Evolutionary conservation across 768 basidiomycete species (phyloP).

Genomic region (Mycena venus): DNA sequence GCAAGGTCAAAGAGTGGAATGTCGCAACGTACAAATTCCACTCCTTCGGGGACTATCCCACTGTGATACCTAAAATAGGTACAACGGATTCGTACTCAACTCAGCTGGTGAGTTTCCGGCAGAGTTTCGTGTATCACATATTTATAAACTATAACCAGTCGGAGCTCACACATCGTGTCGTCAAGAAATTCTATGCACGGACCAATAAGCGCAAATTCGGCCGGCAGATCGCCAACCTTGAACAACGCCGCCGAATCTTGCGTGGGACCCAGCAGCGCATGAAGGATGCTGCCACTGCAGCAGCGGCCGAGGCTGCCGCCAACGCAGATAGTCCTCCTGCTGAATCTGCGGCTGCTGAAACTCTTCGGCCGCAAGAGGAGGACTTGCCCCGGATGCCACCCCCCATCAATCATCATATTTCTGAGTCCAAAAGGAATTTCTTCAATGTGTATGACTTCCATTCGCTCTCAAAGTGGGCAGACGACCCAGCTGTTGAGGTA

Average conservation of each 20-base stretch:
- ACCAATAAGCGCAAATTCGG: slow-evolving; percentile 41
- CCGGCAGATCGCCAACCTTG: slow-evolving; percentile 33
- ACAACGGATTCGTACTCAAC: slow-evolving; percentile 44
- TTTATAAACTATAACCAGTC: slow-evolving; percentile 35
- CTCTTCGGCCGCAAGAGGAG: background rate
- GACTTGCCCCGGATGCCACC: background rate
- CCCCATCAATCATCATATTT: background rate
- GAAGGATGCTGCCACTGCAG: background rate
- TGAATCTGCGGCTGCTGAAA: background rate
- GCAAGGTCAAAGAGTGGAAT: slow-evolving; percentile 23
- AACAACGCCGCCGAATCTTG: background rate
- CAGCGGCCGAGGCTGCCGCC: background rate
- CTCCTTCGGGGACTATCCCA: slow-evolving; percentile 36
- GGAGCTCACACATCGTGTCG: slow-evolving; percentile 44
- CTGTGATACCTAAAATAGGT: slow-evolving; percentile 20
- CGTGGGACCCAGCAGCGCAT: background rate
- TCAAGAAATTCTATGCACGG: slow-evolving; percentile 44
- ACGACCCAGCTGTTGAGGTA: background rate
- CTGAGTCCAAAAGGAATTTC: background rate
- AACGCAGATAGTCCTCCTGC: background rate
- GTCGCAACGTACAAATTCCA: slow-evolving; percentile 39
- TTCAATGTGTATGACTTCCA: background rate
- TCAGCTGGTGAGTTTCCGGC: slow-evolving; percentile 34
- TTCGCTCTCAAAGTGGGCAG: background rate
- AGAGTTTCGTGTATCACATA: background rate